Conservation (phyloP, 306 rosid species). For the Ceratonia siliqua region DNA sequence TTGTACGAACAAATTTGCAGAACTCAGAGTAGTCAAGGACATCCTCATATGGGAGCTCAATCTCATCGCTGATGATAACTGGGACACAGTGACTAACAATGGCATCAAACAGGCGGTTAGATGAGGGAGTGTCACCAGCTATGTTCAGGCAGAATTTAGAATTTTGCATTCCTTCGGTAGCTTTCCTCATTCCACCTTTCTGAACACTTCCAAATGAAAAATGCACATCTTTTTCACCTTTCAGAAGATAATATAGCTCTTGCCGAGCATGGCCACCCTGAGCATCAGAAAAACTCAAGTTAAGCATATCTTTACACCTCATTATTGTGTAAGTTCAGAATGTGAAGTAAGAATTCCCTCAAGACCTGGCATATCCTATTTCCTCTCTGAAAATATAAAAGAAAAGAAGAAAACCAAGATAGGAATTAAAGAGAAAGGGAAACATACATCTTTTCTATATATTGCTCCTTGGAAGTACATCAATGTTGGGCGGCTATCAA, state of each 20-base stretch:
- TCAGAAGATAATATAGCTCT: constrained; percentile 63
- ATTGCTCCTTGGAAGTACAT: constrained; percentile 88
- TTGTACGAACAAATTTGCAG: constrained; percentile 60
- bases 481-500: constrained; percentile 64
- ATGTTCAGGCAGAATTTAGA: constrained; percentile 82
- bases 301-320: too few relatives aligned
- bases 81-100: constrained; percentile 87
- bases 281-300: not conserved
- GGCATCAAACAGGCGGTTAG: constrained; percentile 82
- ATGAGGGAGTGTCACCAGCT: constrained; percentile 85
- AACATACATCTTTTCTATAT: constrained; percentile 77
- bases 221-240: constrained; percentile 66
- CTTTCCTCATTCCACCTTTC: constrained; percentile 59
- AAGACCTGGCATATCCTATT: too few relatives aligned
- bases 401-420: not conserved
- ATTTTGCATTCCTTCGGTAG: constrained; percentile 65
- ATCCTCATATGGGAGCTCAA: constrained; percentile 80
- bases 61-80: constrained; percentile 69
- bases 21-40: constrained; percentile 74
- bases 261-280: constrained; percentile 74
- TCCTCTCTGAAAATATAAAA: not conserved
- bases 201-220: constrained; percentile 71
- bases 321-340: too few relatives aligned
- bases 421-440: constrained; percentile 32
- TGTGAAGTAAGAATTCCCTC: constrained; percentile 11